These are phyloP conservation scores for Ochetophila trinervis DNA, from an alignment of 306 rosid genomes.

Conservation along the genomic window DNA sequence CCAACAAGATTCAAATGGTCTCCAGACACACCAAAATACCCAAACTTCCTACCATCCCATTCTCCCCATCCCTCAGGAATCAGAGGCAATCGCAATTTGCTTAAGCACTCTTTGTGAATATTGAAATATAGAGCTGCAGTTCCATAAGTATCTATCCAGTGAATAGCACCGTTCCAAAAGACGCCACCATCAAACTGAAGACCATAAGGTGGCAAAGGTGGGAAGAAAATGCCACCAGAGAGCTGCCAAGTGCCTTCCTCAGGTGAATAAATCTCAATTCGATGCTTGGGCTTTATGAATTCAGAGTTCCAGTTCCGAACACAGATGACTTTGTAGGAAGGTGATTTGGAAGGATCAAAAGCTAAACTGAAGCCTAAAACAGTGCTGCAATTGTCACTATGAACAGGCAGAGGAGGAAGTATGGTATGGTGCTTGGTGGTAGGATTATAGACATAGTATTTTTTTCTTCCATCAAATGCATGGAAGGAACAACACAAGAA, in stretches of 20 bases:
- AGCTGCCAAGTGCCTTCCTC: slow-evolving; percentile 21
- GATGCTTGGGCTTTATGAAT: not conserved
- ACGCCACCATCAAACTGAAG: slow-evolving; percentile 23
- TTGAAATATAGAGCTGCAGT: slow-evolving; percentile 8
- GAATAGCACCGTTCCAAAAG: slow-evolving; percentile 25
- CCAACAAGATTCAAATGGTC: slow-evolving; percentile 34
- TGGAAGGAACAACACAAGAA: slow-evolving; percentile 15
- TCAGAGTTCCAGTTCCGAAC: not conserved
- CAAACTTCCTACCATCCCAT: not conserved
- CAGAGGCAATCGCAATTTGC: slow-evolving; percentile 13
- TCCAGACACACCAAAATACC: slow-evolving; percentile 29
- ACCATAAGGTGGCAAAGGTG: not conserved
- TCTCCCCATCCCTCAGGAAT: not conserved
- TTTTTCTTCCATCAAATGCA: not conserved
- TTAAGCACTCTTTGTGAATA: slow-evolving; percentile 2
- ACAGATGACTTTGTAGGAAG: slow-evolving; percentile 25
- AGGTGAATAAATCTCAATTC: slow-evolving; percentile 22
- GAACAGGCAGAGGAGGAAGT: not conserved
- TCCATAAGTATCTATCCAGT: slow-evolving; percentile 27
- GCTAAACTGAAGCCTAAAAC: slow-evolving; percentile 6
- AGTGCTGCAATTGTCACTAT: not conserved
- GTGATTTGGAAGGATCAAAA: slow-evolving; percentile 23
- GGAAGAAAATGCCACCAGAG: slow-evolving; percentile 6
- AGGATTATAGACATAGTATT: slow-evolving; percentile 9
- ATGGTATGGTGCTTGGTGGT: slow-evolving; percentile 11